Evolutionary conservation across 2,329 filamentous ascomycete genomes (phyloP).

Genomic region (Scytalidium sp.): DNA sequence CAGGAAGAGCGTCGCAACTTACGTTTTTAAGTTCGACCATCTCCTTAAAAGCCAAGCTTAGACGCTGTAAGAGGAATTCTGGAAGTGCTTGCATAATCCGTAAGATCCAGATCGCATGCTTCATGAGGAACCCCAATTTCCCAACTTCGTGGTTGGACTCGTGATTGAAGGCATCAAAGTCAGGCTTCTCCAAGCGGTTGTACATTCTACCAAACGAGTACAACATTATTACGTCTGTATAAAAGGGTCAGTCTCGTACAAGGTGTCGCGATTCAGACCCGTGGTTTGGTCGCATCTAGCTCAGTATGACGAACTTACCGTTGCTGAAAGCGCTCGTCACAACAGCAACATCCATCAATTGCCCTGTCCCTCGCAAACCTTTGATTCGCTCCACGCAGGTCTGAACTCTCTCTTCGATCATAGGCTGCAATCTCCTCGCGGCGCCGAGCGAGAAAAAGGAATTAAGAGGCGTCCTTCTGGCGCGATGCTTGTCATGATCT

Average conservation of each 20-base stretch:
- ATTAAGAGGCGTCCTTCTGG: slow-evolving; percentile 17
- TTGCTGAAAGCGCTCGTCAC: slow-evolving; percentile 10
- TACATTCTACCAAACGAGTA: slow-evolving; percentile 22
- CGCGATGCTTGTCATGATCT: slow-evolving; percentile 18
- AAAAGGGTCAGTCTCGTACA: not conserved
- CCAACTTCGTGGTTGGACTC: slow-evolving; percentile 1
- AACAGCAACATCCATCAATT: slow-evolving; percentile 1
- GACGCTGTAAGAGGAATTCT: too few relatives aligned
- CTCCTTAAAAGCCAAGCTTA: too few relatives aligned
- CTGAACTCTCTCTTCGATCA: slow-evolving; percentile 14
- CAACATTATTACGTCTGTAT: slow-evolving; percentile 20
- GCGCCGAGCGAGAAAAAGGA: slow-evolving; percentile 19
- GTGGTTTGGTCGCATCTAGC: too few relatives aligned
- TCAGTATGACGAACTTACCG: too few relatives aligned
- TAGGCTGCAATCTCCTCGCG: slow-evolving; percentile 10
- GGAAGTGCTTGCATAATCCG: slow-evolving; percentile 8
- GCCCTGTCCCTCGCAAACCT: slow-evolving; percentile 1
- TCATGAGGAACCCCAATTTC: slow-evolving; percentile 2
- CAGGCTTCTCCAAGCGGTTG: slow-evolving; percentile 8
- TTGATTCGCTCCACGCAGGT: slow-evolving; percentile 9
- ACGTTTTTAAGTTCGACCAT: too few relatives aligned
- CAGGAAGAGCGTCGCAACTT: too few relatives aligned
- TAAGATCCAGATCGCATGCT: slow-evolving; percentile 8
- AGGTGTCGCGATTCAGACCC: too few relatives aligned
- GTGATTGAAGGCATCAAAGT: slow-evolving; percentile 14